These are phyloP conservation scores for Pouteria glomerata DNA, from an alignment of 148 eudicot genomes.

Conservation along the genomic window DNA sequence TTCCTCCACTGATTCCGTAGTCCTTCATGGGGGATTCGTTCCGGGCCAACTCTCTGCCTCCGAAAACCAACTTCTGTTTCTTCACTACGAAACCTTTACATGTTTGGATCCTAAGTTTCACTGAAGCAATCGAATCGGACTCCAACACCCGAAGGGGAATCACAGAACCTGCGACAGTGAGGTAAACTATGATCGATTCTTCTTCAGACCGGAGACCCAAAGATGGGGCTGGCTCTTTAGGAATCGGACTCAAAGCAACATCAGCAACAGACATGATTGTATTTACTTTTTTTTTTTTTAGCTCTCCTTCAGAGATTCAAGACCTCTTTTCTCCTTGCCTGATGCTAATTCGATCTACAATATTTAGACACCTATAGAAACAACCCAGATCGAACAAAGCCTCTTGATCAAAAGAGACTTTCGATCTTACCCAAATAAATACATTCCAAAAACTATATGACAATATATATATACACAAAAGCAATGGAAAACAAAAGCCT, in stretches of 20 bases:
- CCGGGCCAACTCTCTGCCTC: slow-evolving; percentile 69
- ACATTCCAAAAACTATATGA: no score
- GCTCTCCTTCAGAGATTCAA: no score
- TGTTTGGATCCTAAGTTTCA: slow-evolving; percentile 77
- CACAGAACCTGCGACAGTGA: slow-evolving; percentile 61
- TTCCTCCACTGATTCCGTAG: slow-evolving; percentile 60
- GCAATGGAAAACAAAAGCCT: no score
- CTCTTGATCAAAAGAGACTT: no score
- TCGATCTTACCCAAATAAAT: no score
- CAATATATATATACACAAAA: no score
- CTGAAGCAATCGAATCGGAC: slow-evolving; percentile 78
- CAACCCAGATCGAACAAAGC: slow-evolving; percentile 13
- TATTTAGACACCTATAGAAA: slow-evolving; percentile 13
- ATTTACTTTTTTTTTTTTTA: slow-evolving; percentile 7
- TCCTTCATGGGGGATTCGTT: slow-evolving; percentile 50
- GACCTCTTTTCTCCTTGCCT: slow-evolving; percentile 4
- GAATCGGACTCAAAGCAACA: slow-evolving; percentile 48
- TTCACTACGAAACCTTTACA: slow-evolving; percentile 68
- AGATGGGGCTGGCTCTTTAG: slow-evolving; percentile 31
- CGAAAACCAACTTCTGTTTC: slow-evolving; percentile 67
- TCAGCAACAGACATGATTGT: slow-evolving; percentile 73
- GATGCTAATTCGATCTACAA: slow-evolving; percentile 5
- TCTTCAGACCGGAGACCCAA: slow-evolving; percentile 30
- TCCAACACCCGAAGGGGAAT: slow-evolving; percentile 71
- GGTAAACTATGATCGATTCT: slow-evolving; percentile 62